A percentile compares a stretch with the other conserved stretches of the same genome.
Evolutionary conservation across 257 asterid species (phyloP).

Genomic region (Solanum etuberosum): DNA sequence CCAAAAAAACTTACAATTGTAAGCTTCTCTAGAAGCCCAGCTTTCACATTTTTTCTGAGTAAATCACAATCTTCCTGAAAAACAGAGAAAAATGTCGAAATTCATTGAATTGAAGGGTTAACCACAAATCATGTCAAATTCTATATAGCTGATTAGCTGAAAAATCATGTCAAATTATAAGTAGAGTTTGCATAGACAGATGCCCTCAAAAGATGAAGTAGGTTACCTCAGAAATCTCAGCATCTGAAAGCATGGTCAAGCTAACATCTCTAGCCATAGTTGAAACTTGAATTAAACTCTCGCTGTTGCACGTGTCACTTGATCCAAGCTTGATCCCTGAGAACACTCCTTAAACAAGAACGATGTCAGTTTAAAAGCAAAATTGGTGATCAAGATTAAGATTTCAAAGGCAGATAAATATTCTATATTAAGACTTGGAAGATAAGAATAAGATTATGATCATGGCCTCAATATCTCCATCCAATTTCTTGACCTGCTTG

Average conservation of each 20-base stretch:
- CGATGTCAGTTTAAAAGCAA: background rate
- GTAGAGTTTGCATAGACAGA: background rate
- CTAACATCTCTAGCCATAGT: slow-evolving; percentile 22
- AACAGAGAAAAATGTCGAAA: background rate
- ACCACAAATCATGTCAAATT: background rate
- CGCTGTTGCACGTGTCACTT: slow-evolving; percentile 14
- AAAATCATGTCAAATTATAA: background rate
- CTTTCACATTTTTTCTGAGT: slow-evolving; percentile 32
- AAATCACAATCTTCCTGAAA: slow-evolving; percentile 64
- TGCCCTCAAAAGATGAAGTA: background rate
- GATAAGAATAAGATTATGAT: background rate
- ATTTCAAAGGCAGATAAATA: background rate
- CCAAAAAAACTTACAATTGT: slow-evolving; percentile 43
- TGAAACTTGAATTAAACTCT: slow-evolving; percentile 26
- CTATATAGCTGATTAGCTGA: background rate
- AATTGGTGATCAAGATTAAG: background rate
- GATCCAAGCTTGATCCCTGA: slow-evolving; percentile 32
- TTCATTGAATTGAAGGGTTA: background rate
- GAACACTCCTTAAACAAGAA: background rate
- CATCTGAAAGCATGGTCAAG: slow-evolving; percentile 29
- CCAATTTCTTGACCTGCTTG: background rate
- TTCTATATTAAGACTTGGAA: background rate
- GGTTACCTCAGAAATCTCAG: slow-evolving; percentile 30
- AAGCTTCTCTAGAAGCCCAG: slow-evolving; percentile 56
- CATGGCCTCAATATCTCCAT: background rate